These are phyloP conservation scores for Aphanomyces astaci DNA, from an alignment of 352 stramenopile genomes.

Conservation along the genomic window DNA sequence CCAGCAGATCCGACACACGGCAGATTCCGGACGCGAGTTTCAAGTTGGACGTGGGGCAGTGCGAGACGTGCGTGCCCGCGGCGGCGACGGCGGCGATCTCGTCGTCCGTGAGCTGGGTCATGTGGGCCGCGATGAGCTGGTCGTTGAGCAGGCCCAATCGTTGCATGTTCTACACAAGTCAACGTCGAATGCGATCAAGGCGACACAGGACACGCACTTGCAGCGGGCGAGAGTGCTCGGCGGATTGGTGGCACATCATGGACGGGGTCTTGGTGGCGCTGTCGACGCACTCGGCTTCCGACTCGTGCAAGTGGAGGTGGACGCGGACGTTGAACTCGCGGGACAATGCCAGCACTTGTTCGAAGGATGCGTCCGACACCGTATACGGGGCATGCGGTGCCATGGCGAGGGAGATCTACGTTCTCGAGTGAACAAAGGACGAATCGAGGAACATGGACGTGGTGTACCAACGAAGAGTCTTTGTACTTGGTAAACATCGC, in stretches of 20 bases:
- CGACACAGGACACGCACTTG: conserved; percentile 19
- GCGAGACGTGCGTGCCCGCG: conserved; percentile 56
- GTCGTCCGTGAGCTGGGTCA: conserved; percentile 75
- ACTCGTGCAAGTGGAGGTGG: conserved; percentile 86
- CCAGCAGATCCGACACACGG: conserved; percentile 61
- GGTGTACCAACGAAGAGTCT: conserved; percentile 20
- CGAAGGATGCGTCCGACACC: conserved; percentile 55
- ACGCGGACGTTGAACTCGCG: conserved; percentile 51
- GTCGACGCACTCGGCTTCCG: conserved; percentile 64
- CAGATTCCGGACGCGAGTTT: conserved; percentile 84
- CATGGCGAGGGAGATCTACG: conserved; percentile 36
- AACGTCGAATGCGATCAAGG: neutral
- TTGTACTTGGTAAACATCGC: conserved; percentile 55
- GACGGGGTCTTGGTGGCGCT: conserved; percentile 53
- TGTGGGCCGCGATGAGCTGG: conserved; percentile 67
- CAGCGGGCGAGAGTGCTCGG: conserved; percentile 60
- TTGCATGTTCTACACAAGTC: conserved; percentile 52
- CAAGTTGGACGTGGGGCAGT: conserved; percentile 87
- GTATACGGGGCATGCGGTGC: conserved; percentile 84
- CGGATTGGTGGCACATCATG: conserved; percentile 76
- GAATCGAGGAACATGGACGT: conserved; percentile 32
- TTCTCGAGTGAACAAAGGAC: neutral
- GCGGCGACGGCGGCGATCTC: conserved; percentile 65
- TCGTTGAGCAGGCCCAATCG: conserved; percentile 65
- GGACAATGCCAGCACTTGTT: conserved; percentile 36